Evolutionary conservation across 2,329 filamentous ascomycete genomes (phyloP).

Genomic region (Purpureocillium takamizusanense): DNA sequence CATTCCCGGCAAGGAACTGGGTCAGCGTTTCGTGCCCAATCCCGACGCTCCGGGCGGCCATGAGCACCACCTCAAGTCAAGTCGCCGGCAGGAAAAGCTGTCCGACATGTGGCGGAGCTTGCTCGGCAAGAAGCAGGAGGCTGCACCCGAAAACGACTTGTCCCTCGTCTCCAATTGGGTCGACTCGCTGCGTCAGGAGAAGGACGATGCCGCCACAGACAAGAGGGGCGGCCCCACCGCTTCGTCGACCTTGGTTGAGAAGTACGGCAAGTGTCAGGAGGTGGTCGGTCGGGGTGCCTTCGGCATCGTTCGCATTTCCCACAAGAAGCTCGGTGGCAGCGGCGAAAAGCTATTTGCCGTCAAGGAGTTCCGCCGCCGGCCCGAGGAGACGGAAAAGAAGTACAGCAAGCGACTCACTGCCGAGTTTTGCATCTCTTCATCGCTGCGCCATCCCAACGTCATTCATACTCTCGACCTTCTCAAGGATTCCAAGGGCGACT

Average conservation of each 20-base stretch:
- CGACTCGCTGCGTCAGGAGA: slow-evolving; percentile 82
- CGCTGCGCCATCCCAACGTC: slow-evolving; percentile 91
- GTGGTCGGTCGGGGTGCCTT: slow-evolving; percentile 94
- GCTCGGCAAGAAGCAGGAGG: slow-evolving; percentile 75
- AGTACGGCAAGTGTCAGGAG: slow-evolving; percentile 98
- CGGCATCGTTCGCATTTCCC: slow-evolving; percentile 92
- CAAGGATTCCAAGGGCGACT: slow-evolving; percentile 93
- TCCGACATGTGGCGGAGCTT: slow-evolving; percentile 84
- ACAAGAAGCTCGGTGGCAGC: slow-evolving; percentile 80
- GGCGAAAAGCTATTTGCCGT: slow-evolving; percentile 92
- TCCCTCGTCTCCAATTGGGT: slow-evolving; percentile 96
- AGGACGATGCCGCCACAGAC: slow-evolving; percentile 67
- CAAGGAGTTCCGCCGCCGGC: slow-evolving; percentile 92
- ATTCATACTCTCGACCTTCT: slow-evolving; percentile 95
- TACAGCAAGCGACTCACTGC: slow-evolving; percentile 96
- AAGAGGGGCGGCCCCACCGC: slow-evolving; percentile 69
- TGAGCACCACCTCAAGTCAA: slow-evolving; percentile 80
- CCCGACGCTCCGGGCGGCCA: slow-evolving; percentile 58
- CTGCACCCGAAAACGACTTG: slow-evolving; percentile 65
- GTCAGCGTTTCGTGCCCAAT: slow-evolving; percentile 43
- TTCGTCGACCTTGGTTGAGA: slow-evolving; percentile 71
- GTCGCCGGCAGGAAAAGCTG: slow-evolving; percentile 88
- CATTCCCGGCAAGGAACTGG: slow-evolving; percentile 22
- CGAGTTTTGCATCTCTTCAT: slow-evolving; percentile 97
- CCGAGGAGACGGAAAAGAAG: slow-evolving; percentile 91